Conservation (phyloP, 2,329 filamentous ascomycete genomes). For the Delphinella strobiligena region DNA sequence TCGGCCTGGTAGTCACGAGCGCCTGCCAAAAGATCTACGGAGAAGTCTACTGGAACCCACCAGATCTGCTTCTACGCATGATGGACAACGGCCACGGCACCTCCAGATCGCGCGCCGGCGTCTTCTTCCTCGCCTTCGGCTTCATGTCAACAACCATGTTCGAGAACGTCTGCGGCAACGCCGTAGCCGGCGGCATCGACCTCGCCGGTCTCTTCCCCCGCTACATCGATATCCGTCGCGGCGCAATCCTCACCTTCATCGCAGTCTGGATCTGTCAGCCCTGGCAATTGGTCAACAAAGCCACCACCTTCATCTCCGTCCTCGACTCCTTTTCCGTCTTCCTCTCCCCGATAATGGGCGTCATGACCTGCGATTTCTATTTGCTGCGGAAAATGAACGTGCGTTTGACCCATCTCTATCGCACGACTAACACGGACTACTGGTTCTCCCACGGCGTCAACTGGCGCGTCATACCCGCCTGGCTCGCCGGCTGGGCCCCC, state of each 20-base stretch:
- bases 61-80: constrained; percentile 33
- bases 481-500: constrained; percentile 33
- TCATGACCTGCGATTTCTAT: constrained; percentile 28
- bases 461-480: constrained; percentile 30
- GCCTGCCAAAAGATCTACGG: constrained; percentile 26
- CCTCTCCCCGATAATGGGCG: constrained; percentile 26
- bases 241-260: constrained; percentile 21
- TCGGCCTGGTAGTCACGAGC: constrained; percentile 31
- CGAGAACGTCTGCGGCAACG: constrained; percentile 17
- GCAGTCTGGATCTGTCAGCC: constrained; percentile 25
- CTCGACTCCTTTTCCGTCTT: constrained; percentile 32
- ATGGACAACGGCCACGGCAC: constrained; percentile 32
- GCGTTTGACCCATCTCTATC: constrained; percentile 26
- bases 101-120: constrained; percentile 22
- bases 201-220: constrained; percentile 1
- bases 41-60: constrained; percentile 29
- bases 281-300: constrained; percentile 25
- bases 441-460: constrained; percentile 34
- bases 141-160: constrained; percentile 28
- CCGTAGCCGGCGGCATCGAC: constrained; percentile 2
- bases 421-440: constrained; percentile 24
- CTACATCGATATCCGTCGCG: constrained; percentile 3
- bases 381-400: constrained; percentile 23
- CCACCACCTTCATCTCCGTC: constrained; percentile 25
- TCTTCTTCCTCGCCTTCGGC: constrained; percentile 24